Conservation (phyloP, 202 grass and related monocot genomes). For the Elaeis oleifera region DNA sequence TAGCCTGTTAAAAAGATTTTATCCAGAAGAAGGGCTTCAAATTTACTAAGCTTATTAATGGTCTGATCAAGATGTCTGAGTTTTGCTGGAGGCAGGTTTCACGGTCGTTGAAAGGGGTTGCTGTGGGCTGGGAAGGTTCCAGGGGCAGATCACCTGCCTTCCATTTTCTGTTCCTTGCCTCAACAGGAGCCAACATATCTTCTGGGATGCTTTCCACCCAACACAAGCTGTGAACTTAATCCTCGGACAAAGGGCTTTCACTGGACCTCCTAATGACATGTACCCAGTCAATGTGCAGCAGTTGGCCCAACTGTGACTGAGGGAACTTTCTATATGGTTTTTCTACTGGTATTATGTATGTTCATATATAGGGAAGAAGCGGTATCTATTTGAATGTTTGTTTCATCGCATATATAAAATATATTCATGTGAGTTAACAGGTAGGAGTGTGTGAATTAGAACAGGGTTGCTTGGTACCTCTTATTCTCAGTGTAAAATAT, state of each 20-base stretch:
- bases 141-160: slow-evolving; percentile 27
- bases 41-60: neutral
- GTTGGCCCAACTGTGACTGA: slow-evolving; percentile 25
- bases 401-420: too few species aligned
- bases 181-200: slow-evolving; percentile 24
- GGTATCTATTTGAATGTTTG: too few species aligned
- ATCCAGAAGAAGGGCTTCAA: neutral
- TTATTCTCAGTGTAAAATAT: too few species aligned
- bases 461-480: too few species aligned
- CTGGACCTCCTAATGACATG: slow-evolving; percentile 25
- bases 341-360: too few species aligned
- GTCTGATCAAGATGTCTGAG: too few species aligned
- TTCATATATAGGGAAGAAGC: too few species aligned
- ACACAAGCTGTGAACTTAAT: slow-evolving; percentile 40
- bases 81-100: slow-evolving; percentile 22
- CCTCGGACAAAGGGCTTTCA: slow-evolving; percentile 35
- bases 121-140: slow-evolving; percentile 27
- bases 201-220: slow-evolving; percentile 48
- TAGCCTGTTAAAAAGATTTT: too few species aligned
- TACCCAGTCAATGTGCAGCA: slow-evolving; percentile 52
- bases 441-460: too few species aligned
- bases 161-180: slow-evolving; percentile 23
- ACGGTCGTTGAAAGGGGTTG: slow-evolving; percentile 26
- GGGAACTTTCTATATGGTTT: too few species aligned
- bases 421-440: too few species aligned